Evolutionary conservation across 306 rosid genomes (phyloP).

Genomic region (Quercus gilva): DNA sequence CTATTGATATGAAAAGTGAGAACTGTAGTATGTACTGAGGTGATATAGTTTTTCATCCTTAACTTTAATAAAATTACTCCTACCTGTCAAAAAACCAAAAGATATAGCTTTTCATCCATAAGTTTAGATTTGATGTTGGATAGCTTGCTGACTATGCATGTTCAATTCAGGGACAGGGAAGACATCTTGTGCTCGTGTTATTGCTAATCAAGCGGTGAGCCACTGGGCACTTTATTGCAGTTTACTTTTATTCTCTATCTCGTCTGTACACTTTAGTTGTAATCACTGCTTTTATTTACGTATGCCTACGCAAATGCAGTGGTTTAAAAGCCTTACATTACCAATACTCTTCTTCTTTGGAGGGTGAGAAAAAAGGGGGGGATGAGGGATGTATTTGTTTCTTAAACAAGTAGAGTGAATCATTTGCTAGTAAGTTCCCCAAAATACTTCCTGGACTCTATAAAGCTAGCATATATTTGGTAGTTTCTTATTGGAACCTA

Average conservation of each 20-base stretch:
- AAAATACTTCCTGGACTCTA: background rate
- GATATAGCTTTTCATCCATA: background rate
- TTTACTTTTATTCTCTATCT: constrained; percentile 4
- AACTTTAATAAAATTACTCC: no score
- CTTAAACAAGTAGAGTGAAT: background rate
- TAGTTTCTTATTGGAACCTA: background rate
- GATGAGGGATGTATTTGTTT: background rate
- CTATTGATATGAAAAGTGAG: constrained; percentile 8
- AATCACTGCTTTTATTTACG: background rate
- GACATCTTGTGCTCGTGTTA: constrained; percentile 93
- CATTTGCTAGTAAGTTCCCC: background rate
- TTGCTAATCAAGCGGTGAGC: constrained; percentile 87
- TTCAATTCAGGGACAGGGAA: constrained; percentile 83
- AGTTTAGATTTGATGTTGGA: constrained; percentile 1
- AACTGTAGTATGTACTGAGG: background rate
- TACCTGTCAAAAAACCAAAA: no score
- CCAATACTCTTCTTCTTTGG: background rate
- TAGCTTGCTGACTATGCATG: constrained; percentile 25
- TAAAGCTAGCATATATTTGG: background rate
- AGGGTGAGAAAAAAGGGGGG: no score
- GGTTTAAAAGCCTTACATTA: background rate
- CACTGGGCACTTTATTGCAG: constrained; percentile 14
- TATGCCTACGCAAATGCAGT: background rate
- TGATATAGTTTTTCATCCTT: background rate
- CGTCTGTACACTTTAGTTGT: background rate